Percentiles rank a stretch among this genome's conserved stretches.
Conservation (phyloP, 179 eudicot genomes). For the Silene coronaria region DNA sequence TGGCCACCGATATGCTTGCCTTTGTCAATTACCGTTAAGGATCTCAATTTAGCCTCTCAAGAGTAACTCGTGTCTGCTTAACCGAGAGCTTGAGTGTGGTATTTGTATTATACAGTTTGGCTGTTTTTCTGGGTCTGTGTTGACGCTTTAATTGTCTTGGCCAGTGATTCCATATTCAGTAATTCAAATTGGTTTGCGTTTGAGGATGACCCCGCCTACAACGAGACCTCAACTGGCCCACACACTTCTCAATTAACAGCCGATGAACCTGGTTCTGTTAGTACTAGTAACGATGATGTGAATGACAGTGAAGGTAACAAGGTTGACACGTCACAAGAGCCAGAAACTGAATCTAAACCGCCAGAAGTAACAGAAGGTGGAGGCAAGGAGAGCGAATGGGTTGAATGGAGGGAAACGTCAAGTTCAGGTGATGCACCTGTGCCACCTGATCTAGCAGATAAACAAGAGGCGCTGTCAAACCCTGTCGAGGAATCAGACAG, state of each 20-base stretch:
- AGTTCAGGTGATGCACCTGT: slow-evolving; percentile 23
- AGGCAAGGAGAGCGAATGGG: slow-evolving; percentile 61
- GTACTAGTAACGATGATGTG: slow-evolving; percentile 27
- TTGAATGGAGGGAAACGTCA: slow-evolving; percentile 68
- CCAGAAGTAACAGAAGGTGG: slow-evolving; percentile 18
- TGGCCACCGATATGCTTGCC: no score
- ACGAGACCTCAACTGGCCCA: slow-evolving; percentile 38
- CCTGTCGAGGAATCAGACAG: not conserved
- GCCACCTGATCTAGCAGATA: no score
- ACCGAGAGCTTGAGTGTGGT: no score
- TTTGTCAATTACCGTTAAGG: no score
- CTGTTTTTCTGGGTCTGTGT: not conserved
- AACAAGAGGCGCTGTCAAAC: not conserved
- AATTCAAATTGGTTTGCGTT: slow-evolving; percentile 87
- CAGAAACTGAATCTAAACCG: slow-evolving; percentile 24
- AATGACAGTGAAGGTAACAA: slow-evolving; percentile 31
- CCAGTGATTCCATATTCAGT: slow-evolving; percentile 72
- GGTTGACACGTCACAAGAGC: slow-evolving; percentile 33
- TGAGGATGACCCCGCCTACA: slow-evolving; percentile 43
- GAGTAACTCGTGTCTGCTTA: no score
- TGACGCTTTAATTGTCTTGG: not conserved
- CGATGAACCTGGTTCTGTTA: slow-evolving; percentile 23
- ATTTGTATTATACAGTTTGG: not conserved
- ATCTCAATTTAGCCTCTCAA: no score
- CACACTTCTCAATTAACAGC: slow-evolving; percentile 50